phyloP scores from a whole-genome alignment of 1,139 yeast species.

The Candida sojae region DNA sequence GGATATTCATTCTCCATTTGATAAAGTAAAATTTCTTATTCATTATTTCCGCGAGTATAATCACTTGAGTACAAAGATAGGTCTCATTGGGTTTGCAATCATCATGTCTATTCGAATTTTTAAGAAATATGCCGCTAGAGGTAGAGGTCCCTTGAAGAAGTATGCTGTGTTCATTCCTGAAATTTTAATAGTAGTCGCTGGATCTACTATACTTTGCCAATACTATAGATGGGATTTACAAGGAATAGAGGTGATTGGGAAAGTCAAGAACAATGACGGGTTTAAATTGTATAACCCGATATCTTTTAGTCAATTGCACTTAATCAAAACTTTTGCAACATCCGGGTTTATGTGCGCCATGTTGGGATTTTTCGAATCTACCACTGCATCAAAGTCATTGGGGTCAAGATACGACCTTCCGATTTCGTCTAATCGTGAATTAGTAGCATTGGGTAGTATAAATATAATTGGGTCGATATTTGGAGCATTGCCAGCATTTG shows the following conservation, averaged over 20 bases:
- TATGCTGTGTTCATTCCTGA: conserved; percentile 71
- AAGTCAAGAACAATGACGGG: conserved; percentile 39
- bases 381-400: conserved; percentile 84
- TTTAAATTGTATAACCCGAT: conserved; percentile 37
- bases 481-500: conserved; percentile 90
- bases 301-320: conserved; percentile 24
- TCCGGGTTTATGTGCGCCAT: conserved; percentile 78
- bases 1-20: conserved; percentile 78
- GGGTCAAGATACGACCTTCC: conserved; percentile 69
- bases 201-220: conserved; percentile 61
- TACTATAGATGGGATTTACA: conserved; percentile 52
- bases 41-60: conserved; percentile 44
- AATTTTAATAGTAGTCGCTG: conserved; percentile 70
- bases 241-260: conserved; percentile 74
- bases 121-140: conserved; percentile 37
- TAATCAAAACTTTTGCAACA: conserved; percentile 47
- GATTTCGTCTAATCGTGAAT: conserved; percentile 72
- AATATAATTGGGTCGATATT: conserved; percentile 68
- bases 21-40: conserved; percentile 62
- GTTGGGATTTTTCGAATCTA: conserved; percentile 90
- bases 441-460: conserved; percentile 80
- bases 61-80: conserved; percentile 53
- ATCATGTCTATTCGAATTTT: conserved; percentile 41
- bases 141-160: conserved; percentile 17
- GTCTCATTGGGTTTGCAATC: conserved; percentile 45